A percentile compares a stretch with the other conserved stretches of the same genome.
Evolutionary conservation across 768 basidiomycete genomes (phyloP).

Genomic region (Rhodosporidiobolus odoratus): DNA sequence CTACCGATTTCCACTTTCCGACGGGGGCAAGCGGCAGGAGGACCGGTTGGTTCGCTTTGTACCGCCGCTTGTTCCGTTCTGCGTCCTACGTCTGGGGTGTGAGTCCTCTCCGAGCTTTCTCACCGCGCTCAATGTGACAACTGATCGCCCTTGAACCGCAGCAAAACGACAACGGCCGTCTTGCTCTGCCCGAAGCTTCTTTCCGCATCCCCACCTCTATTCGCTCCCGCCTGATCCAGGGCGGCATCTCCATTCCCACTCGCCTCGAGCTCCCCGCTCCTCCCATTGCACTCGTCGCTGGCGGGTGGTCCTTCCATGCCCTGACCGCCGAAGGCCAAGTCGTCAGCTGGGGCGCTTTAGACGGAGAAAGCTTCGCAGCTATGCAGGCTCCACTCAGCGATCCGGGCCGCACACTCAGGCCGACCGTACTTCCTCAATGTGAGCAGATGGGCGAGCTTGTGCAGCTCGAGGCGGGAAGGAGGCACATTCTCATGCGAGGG

Average conservation of each 20-base stretch:
- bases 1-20: conserved; percentile 71
- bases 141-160: neutral
- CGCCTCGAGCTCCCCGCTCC: conserved; percentile 60
- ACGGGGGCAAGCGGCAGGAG: conserved; percentile 65
- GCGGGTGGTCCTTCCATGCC: conserved; percentile 86
- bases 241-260: conserved; percentile 61
- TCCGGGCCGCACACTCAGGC: conserved; percentile 27
- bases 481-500: conserved; percentile 66
- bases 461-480: conserved; percentile 63
- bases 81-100: conserved; percentile 31
- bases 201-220: conserved; percentile 45
- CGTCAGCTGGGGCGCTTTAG: conserved; percentile 62
- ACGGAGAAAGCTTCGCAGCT: conserved; percentile 23
- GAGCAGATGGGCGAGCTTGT: conserved; percentile 45
- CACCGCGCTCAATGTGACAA: conserved; percentile 2
- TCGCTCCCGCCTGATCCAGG: conserved; percentile 32
- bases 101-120: neutral
- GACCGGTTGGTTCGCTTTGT: conserved; percentile 74
- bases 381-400: conserved; percentile 6
- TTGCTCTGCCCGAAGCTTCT: conserved; percentile 55
- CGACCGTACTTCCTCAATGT: conserved; percentile 57
- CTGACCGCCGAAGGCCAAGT: conserved; percentile 68
- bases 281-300: conserved; percentile 68
- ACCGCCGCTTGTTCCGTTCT: conserved; percentile 56
- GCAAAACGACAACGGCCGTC: conserved; percentile 57